Percentiles rank a stretch among this genome's conserved stretches.
Conservation (phyloP, 106 monocot genomes). For the Dioscorea alata region DNA sequence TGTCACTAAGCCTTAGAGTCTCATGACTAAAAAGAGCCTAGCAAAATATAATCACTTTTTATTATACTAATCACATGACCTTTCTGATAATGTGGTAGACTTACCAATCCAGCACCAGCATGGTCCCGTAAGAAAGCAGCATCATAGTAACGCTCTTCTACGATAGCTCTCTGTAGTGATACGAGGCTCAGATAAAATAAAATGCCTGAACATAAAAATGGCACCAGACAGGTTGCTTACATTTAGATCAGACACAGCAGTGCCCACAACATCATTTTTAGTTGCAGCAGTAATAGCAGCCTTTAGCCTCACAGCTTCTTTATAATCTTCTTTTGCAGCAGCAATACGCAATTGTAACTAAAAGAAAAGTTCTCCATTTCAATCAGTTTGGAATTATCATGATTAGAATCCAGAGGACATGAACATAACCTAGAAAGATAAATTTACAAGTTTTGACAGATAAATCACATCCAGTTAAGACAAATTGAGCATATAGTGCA, state of each 20-base stretch:
- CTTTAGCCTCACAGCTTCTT: conserved; percentile 76
- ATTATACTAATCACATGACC: no score
- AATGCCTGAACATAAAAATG: background rate
- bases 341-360: conserved; percentile 74
- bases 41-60: no score
- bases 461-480: no score
- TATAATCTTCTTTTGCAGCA: conserved; percentile 71
- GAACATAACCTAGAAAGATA: no score
- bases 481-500: no score
- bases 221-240: conserved; percentile 26
- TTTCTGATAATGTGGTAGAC: background rate
- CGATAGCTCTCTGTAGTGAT: conserved; percentile 60
- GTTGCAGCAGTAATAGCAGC: conserved; percentile 50
- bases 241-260: conserved; percentile 54
- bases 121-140: conserved; percentile 72
- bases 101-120: conserved; percentile 86
- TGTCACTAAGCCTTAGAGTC: no score
- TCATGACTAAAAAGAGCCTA: no score
- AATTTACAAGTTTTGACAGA: no score
- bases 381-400: no score
- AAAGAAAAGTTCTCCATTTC: conserved; percentile 5
- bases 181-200: background rate
- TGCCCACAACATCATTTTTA: conserved; percentile 67
- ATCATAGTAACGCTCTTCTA: conserved; percentile 72
- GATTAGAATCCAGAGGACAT: no score